These are phyloP conservation scores for Cetradonia linearis DNA, from an alignment of 495 filamentous ascomycete species.

Conservation along the genomic window DNA sequence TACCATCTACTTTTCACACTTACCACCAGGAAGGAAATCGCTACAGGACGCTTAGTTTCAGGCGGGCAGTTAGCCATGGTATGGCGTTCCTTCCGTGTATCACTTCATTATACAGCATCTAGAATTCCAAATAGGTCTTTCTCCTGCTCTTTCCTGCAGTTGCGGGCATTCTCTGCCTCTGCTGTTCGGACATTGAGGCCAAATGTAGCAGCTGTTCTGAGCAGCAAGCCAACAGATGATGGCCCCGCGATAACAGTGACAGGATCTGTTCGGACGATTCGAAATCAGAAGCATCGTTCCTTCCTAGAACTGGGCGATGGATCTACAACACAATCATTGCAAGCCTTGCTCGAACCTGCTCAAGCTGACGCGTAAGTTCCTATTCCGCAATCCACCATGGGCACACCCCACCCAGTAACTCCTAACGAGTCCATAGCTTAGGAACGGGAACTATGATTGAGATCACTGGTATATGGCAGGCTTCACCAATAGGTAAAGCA, in stretches of 20 bases:
- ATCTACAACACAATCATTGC: constrained; percentile 65
- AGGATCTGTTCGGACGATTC: constrained; percentile 74
- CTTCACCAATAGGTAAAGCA: constrained; percentile 53
- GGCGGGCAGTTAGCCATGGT: constrained; percentile 7
- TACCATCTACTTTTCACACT: not conserved
- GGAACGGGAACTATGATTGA: constrained; percentile 69
- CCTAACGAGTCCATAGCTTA: constrained; percentile 43
- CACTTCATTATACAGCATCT: not conserved
- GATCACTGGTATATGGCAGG: constrained; percentile 68
- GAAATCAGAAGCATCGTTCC: constrained; percentile 70
- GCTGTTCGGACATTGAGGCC: constrained; percentile 12
- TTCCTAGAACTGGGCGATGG: constrained; percentile 87
- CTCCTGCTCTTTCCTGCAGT: not conserved
- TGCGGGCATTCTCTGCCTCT: not conserved
- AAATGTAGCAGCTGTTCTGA: constrained; percentile 19
- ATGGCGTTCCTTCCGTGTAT: constrained; percentile 15
- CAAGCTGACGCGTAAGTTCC: constrained; percentile 65
- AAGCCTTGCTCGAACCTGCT: constrained; percentile 67
- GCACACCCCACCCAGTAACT: not conserved
- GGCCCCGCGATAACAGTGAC: constrained; percentile 44
- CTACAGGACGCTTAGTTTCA: not conserved
- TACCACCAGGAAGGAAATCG: not conserved
- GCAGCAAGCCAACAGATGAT: constrained; percentile 17
- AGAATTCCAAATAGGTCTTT: not conserved
- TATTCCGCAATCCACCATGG: constrained; percentile 19